Percentiles rank a stretch among this genome's conserved stretches.
These are phyloP conservation scores for Panicum virgatum DNA, from an alignment of 202 grass and related monocot species.

Conservation along the genomic window DNA sequence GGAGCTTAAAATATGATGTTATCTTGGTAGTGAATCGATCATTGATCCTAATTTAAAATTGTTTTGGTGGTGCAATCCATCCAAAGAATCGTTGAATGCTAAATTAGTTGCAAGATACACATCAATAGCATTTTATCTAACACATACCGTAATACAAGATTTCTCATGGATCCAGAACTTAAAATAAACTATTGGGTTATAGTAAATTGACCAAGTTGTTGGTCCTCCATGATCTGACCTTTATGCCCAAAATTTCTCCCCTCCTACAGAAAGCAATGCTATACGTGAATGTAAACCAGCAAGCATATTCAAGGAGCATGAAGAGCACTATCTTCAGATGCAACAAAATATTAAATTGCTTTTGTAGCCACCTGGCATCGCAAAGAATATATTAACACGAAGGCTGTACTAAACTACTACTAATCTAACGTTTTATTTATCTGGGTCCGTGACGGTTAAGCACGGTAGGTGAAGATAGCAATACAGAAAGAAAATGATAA, in stretches of 20 bases:
- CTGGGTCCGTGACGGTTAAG: conserved; percentile 17
- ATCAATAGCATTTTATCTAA: conserved; percentile 16
- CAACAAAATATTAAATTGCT: neutral
- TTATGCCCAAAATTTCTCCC: neutral
- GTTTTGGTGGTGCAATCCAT: conserved; percentile 25
- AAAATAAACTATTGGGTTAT: neutral
- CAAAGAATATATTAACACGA: neutral
- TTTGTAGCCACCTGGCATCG: neutral
- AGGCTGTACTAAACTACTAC: neutral
- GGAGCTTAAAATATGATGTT: conserved; percentile 22
- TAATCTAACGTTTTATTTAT: neutral
- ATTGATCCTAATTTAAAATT: conserved; percentile 15
- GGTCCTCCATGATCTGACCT: conserved; percentile 12
- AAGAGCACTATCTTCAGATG: conserved; percentile 7
- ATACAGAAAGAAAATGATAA: neutral
- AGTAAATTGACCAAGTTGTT: neutral
- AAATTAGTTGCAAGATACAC: conserved; percentile 34
- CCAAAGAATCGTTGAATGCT: conserved; percentile 5
- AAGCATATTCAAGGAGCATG: conserved; percentile 7
- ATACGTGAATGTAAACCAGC: neutral
- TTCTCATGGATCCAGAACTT: neutral
- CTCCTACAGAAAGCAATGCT: neutral
- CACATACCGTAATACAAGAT: neutral
- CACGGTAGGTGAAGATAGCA: conserved; percentile 5
- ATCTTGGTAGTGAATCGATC: conserved; percentile 11